These are phyloP conservation scores for Taxillus chinensis DNA, from an alignment of 164 flowering plant species.

Conservation along the genomic window DNA sequence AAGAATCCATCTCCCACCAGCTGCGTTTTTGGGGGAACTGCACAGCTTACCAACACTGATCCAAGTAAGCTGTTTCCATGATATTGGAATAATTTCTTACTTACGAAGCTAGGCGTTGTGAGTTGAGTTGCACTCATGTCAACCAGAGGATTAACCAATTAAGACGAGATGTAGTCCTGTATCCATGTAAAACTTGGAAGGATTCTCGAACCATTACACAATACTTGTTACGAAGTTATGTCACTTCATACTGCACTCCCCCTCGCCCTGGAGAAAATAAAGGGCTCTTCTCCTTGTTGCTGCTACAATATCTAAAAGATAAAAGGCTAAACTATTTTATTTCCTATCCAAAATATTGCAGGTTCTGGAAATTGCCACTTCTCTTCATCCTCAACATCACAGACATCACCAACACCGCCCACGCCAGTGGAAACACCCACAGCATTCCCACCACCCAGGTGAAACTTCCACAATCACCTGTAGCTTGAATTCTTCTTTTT, in stretches of 20 bases:
- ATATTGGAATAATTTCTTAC: background rate
- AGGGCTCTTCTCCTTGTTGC: too few species aligned
- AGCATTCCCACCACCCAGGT: slow-evolving; percentile 12
- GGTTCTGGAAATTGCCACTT: slow-evolving; percentile 54
- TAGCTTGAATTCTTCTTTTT: background rate
- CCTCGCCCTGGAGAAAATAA: too few species aligned
- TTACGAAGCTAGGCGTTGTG: background rate
- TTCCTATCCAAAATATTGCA: slow-evolving; percentile 12
- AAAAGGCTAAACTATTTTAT: too few species aligned
- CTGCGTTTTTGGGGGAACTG: slow-evolving; percentile 85
- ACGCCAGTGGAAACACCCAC: background rate
- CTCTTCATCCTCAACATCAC: slow-evolving; percentile 20
- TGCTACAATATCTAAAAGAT: too few species aligned
- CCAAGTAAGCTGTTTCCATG: slow-evolving; percentile 46
- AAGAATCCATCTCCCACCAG: slow-evolving; percentile 75
- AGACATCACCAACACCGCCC: background rate
- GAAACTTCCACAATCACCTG: slow-evolving; percentile 2
- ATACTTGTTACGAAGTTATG: too few species aligned
- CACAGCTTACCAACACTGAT: slow-evolving; percentile 47
- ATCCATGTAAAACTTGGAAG: too few species aligned
- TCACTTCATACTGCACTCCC: too few species aligned
- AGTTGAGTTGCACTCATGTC: too few species aligned
- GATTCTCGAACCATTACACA: too few species aligned
- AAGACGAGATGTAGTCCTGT: too few species aligned
- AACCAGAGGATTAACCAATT: too few species aligned